These are phyloP conservation scores for Gymnopilus junonius DNA, from an alignment of 768 basidiomycete genomes.

Conservation along the genomic window DNA sequence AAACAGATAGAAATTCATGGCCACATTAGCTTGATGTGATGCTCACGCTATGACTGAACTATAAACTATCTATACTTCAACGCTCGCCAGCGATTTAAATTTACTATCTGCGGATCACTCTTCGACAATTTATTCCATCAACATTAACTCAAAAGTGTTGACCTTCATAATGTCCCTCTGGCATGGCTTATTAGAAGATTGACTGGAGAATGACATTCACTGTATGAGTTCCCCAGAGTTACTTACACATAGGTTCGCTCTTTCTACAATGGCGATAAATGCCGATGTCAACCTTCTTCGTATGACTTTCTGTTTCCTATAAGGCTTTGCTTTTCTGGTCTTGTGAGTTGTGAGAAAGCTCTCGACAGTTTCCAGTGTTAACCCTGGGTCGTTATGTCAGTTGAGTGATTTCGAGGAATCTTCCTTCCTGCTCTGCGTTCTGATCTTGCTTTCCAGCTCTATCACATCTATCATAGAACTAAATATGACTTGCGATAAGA, in stretches of 20 bases:
- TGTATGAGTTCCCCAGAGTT: neutral
- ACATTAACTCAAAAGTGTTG: neutral
- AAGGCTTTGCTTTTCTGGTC: neutral
- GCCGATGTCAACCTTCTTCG: neutral
- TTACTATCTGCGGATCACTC: neutral
- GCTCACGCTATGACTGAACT: neutral
- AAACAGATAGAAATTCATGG: neutral
- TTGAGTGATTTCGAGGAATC: neutral
- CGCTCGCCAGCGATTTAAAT: neutral
- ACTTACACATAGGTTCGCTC: neutral
- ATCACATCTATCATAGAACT: neutral
- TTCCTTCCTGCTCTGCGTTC: neutral
- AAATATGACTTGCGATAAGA: neutral
- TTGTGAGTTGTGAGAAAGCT: neutral
- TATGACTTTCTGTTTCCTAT: neutral
- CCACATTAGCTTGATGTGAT: neutral
- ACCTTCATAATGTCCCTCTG: neutral
- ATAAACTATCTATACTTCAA: neutral
- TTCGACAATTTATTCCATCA: neutral
- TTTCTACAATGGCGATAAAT: neutral
- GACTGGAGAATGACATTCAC: neutral
- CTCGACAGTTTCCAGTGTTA: neutral
- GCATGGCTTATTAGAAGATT: neutral
- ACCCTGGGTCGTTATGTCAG: neutral
- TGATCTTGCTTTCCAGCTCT: neutral